Base-by-base conservation (phyloP, 1,284 basidiomycete species). In the Cryptococcus sp. region DNA sequence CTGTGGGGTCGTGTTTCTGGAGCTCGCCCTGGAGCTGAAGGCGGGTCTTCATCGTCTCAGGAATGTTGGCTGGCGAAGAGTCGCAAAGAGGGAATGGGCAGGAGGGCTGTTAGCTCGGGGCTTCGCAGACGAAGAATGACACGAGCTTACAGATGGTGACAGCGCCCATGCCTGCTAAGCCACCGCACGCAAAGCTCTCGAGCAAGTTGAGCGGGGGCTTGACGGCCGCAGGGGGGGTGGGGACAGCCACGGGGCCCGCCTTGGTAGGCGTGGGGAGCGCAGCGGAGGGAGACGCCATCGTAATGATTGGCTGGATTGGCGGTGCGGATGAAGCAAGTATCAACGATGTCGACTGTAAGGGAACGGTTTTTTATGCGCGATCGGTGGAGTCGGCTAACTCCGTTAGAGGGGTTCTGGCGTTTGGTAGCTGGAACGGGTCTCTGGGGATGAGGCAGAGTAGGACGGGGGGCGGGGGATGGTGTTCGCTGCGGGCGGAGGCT, bases 1-100 rank as follows among this genome's bases (percentile, higher is more conserved):
- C 83, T 48, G 72, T 70, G 18, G 63, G 56, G 13, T 87, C 86
- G 16, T 79, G 81, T 71, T 87, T 89, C 39, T 87, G 84, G 15
- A 97, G 83, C 77, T 98, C 93, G 21, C 93, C 94, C 74, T 97
- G 92, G 21, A 98, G 82, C 73, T 97, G 93, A 53, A 98, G 78
- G 57, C 94, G 86, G 37, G 93, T 97, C 78, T 97, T 97, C 56
- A 89, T 88, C 35, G 96, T 91, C 71, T 96, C 93, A 11, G 79
- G 74, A 33, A 77, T 68, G 60, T 78, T 78, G 35, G 90, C 88
- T 52, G 61, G 13, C 33, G 18, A 42, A n/a, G 16, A 23, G 4
- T 4, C 28, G 9, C 28, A 9, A 4, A 33, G 9, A 33, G 28
- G 28, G 9, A 9, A 33, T 3, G 21, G 28, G 11, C 36, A 15